A percentile compares a stretch with the other conserved stretches of the same genome.
Evolutionary conservation across 805 yeast species (phyloP).

Genomic region (Yarrowia sp.): DNA sequence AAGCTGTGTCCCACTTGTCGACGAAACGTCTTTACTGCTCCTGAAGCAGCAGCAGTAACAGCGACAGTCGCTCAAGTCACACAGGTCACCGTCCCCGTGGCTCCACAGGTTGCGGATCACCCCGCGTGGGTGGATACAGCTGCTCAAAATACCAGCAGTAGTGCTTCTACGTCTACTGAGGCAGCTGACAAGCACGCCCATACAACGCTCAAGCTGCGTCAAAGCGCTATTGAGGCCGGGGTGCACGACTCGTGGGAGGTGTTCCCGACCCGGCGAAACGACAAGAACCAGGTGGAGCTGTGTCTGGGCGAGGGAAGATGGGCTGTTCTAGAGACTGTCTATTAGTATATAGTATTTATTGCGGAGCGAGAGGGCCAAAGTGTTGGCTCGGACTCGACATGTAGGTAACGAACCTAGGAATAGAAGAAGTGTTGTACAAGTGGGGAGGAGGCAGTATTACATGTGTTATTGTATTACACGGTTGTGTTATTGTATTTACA

Average conservation of each 20-base stretch:
- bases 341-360: constrained; percentile 34
- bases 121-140: constrained; percentile 28
- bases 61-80: neutral
- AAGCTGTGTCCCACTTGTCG: constrained; percentile 95
- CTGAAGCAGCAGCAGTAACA: constrained; percentile 1
- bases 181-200: neutral
- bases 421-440: too few species aligned
- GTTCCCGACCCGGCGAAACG: constrained; percentile 30
- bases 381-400: too few species aligned
- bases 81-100: constrained; percentile 6
- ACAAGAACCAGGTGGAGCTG: constrained; percentile 19
- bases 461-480: too few species aligned
- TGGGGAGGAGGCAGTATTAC: too few species aligned
- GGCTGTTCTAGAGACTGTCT: constrained; percentile 33
- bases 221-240: constrained; percentile 30
- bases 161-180: neutral
- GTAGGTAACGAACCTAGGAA: too few species aligned
- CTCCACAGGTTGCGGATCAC: constrained; percentile 15
- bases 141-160: neutral
- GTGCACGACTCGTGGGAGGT: constrained; percentile 38
- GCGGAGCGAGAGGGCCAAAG: neutral
- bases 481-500: neutral
- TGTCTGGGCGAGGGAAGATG: constrained; percentile 24
- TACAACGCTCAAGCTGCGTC: constrained; percentile 9
- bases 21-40: constrained; percentile 61